A percentile compares a stretch with the other conserved stretches of the same genome.
These are phyloP conservation scores for Trichoderma sp. DNA, from an alignment of 2,329 filamentous ascomycete genomes.

Conservation along the genomic window DNA sequence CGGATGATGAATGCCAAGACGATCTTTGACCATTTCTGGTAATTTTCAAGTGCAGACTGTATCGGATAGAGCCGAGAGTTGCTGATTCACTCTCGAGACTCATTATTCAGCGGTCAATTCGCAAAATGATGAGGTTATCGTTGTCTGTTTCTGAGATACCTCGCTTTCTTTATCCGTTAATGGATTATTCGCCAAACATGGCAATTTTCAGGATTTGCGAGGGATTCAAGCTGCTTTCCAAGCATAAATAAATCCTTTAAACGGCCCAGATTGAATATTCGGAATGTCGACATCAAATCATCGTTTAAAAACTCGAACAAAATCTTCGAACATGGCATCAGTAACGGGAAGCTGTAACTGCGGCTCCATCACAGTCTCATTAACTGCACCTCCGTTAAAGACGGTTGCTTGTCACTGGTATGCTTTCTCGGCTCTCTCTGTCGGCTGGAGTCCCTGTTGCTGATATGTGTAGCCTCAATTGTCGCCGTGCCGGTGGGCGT, in stretches of 20 bases:
- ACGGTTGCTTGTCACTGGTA: background rate
- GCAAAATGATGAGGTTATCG: background rate
- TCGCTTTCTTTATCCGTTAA: background rate
- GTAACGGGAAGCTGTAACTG: background rate
- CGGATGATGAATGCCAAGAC: background rate
- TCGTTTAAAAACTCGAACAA: background rate
- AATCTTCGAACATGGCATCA: background rate
- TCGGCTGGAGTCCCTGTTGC: no score
- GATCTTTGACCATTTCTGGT: background rate
- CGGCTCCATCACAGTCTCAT: background rate
- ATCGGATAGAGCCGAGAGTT: background rate
- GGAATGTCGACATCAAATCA: background rate
- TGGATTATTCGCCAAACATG: background rate
- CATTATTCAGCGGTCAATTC: background rate
- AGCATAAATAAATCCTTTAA: background rate
- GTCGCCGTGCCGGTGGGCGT: background rate
- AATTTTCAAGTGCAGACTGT: background rate
- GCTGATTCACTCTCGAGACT: background rate
- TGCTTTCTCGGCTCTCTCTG: no score
- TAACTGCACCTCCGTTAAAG: background rate
- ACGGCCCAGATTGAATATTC: background rate
- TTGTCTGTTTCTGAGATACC: background rate
- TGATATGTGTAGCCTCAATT: background rate
- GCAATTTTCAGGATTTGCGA: background rate
- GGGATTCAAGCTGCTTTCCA: rapidly evolving